Evolutionary conservation across 2,329 filamentous ascomycete species (phyloP), one percentile per base, ranked within the genome.

Genomic region (Xylariaceae sp.): DNA sequence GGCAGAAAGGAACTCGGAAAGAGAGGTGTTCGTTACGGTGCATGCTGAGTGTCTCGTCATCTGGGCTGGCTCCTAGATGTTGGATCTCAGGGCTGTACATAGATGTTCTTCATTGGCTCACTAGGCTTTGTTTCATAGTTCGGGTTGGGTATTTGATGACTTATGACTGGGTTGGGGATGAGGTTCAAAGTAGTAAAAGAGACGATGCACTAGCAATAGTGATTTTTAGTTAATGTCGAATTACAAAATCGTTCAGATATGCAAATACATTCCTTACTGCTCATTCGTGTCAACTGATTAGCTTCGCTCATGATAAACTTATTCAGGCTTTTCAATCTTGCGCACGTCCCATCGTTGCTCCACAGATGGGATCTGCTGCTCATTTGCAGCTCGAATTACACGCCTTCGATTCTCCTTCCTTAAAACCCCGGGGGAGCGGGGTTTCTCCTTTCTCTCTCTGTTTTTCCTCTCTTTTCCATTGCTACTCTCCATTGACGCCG

Each of bases 1-100:
- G 84, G 84, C 9, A 77, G 87, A 63, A 85, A 88, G 71, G 88
- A 92, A 73, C 75, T 87, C 47, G 86, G 84, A 5, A 84, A 82
- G 74, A 75, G 83, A 51, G 83, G 83, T 14, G 82, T 87, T 36
- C 72, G 77, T 54, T 86, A 86, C 51, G 74, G 75, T 17, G 73
- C 60, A 22, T 75, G 73, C 59, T 75, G 36, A 53, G 34, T 22
- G 31, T 17, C 40, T 5, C 17, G 12, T 46, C 19, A 40, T 42
- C 40, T 47, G 22, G 49, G 48, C 51, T 56, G 55, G 55, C 16
- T 42, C 56, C 49, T 38, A 16, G 49, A 46, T 36, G 40, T 38
- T 16, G 28, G 2, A 33, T 41, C 45, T 17, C 11, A 31, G 39
- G 36, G 31, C 47, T 54, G 54, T 53, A 50, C 47, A 53, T 55